A percentile compares a stretch with the other conserved stretches of the same genome.
Conservation (phyloP, 129 eudicot genomes). For the Lactuca sativa region DNA sequence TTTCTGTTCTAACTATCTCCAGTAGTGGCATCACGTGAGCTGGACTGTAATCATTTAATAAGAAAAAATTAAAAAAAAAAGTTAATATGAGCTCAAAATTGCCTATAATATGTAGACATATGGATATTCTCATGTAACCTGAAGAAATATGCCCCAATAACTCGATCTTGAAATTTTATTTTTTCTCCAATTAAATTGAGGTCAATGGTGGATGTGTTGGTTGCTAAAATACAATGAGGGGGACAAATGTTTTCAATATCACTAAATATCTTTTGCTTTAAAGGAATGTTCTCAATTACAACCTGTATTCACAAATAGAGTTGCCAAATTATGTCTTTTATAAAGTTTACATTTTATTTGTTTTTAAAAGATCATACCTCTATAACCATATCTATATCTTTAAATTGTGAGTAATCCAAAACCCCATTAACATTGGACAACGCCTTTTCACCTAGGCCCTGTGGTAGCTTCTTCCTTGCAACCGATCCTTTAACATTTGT, state of each 20-base stretch:
- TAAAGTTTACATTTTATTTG: too few relatives aligned
- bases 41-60: not conserved
- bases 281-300: too few relatives aligned
- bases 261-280: too few relatives aligned
- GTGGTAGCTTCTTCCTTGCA: constrained; percentile 62
- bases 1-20: constrained; percentile 21
- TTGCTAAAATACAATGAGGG: too few relatives aligned
- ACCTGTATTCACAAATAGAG: too few relatives aligned
- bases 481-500: constrained; percentile 72
- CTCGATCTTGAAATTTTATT: constrained; percentile 11
- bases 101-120: not conserved
- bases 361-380: too few relatives aligned
- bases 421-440: constrained; percentile 73
- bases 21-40: too few relatives aligned
- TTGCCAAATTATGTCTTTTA: too few relatives aligned
- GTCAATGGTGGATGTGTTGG: too few relatives aligned
- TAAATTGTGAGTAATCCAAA: constrained; percentile 78
- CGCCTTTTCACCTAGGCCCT: constrained; percentile 71
- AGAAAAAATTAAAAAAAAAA: not conserved
- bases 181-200: too few relatives aligned
- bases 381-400: too few relatives aligned
- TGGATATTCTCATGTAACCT: constrained; percentile 45
- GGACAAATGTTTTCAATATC: too few relatives aligned
- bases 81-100: not conserved
- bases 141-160: constrained; percentile 95